Conservation (phyloP, 106 monocot species). For the Platanthera zijinensis region DNA sequence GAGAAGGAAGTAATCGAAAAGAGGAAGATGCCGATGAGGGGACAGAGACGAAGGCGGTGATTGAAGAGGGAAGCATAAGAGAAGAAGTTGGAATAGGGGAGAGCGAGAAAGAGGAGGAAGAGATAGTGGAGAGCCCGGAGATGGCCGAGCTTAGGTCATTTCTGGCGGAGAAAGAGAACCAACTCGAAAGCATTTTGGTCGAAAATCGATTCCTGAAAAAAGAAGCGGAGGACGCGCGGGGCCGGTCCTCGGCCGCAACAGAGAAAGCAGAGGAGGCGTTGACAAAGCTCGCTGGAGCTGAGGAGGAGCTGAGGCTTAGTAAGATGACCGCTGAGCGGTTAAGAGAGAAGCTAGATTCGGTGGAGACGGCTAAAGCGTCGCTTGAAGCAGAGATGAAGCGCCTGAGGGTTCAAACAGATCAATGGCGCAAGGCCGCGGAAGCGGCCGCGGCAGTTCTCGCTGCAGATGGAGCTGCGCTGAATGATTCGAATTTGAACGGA, state of each 20-base stretch:
- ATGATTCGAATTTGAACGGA: conserved; percentile 5
- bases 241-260: conserved; percentile 11
- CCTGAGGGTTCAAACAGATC: conserved; percentile 69
- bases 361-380: conserved; percentile 24
- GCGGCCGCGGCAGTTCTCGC: conserved; percentile 56
- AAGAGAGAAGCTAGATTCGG: conserved; percentile 39
- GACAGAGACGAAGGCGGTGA: conserved; percentile 19
- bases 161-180: conserved; percentile 30
- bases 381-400: conserved; percentile 56
- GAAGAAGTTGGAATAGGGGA: not conserved
- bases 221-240: conserved; percentile 28
- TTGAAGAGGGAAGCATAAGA: conserved; percentile 3
- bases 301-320: conserved; percentile 35
- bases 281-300: conserved; percentile 23
- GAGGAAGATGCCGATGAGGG: conserved; percentile 6
- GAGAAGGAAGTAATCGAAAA: conserved; percentile 1
- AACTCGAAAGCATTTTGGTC: conserved; percentile 12
- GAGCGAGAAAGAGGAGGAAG: conserved; percentile 5
- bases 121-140: conserved; percentile 8
- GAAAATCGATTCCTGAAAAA: conserved; percentile 45
- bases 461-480: not conserved
- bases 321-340: conserved; percentile 21
- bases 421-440: conserved; percentile 92
- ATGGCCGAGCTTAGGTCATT: conserved; percentile 24
- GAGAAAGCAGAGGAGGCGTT: conserved; percentile 45